Evolutionary conservation across 345 rosid species (phyloP), one percentile per base, ranked within the genome.

Genomic region (Barbarea vulgaris): DNA sequence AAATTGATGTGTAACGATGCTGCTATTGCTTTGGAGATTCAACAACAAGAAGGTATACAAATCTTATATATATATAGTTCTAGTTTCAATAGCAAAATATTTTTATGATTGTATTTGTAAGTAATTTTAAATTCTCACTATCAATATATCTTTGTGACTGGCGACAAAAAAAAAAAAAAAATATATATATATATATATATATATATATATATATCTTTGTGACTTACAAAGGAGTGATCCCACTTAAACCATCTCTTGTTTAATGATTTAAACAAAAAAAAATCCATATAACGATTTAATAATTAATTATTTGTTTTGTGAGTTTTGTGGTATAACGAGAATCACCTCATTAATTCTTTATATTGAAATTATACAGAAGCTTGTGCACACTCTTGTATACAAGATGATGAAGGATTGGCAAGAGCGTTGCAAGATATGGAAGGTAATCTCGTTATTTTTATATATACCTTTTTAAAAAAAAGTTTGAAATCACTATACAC

Each of bases 11-110:
- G 15, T 34, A 37, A 50, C 14, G 79, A 75, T 59, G 62, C 8
- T 17, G 62, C 67, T 50, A 37, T 75, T 52, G 75, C 70, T 46
- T 63, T 55, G 47, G 66, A 44, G 72, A 64, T 70, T 34, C 62
- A 70, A 4, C 34, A 36, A 64, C 53, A 77, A 70, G 72, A 64
- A 77, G 80, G 76, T 77, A 70, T 3, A 25, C 21, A 59, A 27
- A 19, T 41, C 13, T 9, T 14, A 0, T 27, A 44, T 11, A 22
- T 51, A 51, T 22, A 48, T 3, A 37, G 25, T 58, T 34, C n/a
- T 19, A 19, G 47, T 59, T 62, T 52, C 10, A 22, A 22, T 17
- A 66, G 11, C 39, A 61, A 60, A 24, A 15, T 2, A n/a, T n/a
- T 13, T 21, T 50, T 56, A 21, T 28, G 17, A 10, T 18, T 12